Evolutionary conservation across 2,329 filamentous ascomycete species (phyloP), one percentile per base, ranked within the genome.

Genomic region (Alternaria triticina): DNA sequence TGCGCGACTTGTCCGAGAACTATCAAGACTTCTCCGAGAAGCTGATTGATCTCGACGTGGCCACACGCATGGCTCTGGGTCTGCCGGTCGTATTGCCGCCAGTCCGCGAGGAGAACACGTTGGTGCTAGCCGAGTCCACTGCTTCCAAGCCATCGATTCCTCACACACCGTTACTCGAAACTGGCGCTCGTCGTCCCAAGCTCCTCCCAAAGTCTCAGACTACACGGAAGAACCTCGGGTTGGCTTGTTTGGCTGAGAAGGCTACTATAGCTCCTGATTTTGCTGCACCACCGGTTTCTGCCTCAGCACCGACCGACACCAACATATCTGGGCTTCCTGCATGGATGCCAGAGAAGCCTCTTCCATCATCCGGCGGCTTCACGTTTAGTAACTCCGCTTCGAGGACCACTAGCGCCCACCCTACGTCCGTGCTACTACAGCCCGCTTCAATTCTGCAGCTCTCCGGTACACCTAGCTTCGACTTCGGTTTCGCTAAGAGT

Each of bases 381-480:
- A 36, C 4, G 30, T 15, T 36, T 3, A 15, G 0, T 36, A 4
- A 0, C 4, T 0, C 4, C 3, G 30, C 1, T 36, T 36, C 30
- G 30, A 15, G 0, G 30, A 36, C 7, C 0, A 4, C 13, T 6
- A 33, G 12, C 4, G 30, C 6, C 30, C 30, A 33, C 4, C 30
- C 30, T 9, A 36, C 7, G 6, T 36, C 30, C 13, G 13, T n/a
- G 0, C 15, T n/a, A 1, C 33, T 9, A 9, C 33, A 36, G 7
- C 4, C 33, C 2, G 2, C 33, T 5, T 15, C 33, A n/a, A 0
- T 0, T n/a, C 0, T 7, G 3, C 33, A n/a, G 33, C 1, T 36
- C 4, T 0, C 13, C 0, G 13, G 9, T 0, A 36, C 33, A 5
- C 33, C 33, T 0, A n/a, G 0, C 0, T 36, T 36, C 4, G 7